Percentiles rank a stretch among this genome's conserved stretches.
Conservation (phyloP, 2,329 filamentous ascomycete species). For the Dendrostoma leiphaemia region DNA sequence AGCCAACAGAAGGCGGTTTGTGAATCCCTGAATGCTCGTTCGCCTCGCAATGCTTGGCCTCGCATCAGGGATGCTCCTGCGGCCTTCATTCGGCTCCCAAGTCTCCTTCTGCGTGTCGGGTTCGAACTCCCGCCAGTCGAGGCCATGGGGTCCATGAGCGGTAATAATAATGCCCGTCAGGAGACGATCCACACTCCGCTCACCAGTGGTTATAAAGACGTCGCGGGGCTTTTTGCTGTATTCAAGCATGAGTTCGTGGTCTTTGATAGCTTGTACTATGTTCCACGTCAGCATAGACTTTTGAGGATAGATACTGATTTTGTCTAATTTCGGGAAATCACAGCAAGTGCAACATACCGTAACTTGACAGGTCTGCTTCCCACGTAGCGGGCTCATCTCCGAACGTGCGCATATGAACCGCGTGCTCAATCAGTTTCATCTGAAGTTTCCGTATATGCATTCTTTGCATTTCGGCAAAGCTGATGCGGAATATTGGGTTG, state of each 20-base stretch:
- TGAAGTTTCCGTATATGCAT: slow-evolving; percentile 4
- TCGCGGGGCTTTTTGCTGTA: neutral
- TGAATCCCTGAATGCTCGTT: neutral
- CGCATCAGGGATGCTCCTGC: neutral
- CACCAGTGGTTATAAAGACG: neutral
- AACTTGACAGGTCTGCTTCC: neutral
- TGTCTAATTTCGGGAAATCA: no score
- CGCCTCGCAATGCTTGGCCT: neutral
- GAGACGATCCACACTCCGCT: neutral
- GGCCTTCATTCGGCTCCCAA: neutral
- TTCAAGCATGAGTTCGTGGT: slow-evolving; percentile 4
- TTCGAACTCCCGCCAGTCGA: no score
- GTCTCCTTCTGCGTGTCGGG: neutral
- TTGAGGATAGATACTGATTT: neutral
- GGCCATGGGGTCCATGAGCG: neutral
- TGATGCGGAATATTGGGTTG: neutral
- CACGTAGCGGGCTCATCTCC: neutral
- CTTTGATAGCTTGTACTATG: neutral
- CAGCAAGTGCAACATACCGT: no score
- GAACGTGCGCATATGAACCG: neutral
- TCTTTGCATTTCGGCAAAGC: slow-evolving; percentile 8
- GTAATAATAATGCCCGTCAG: neutral
- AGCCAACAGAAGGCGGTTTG: neutral
- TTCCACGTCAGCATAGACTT: neutral
- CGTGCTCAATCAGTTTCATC: neutral